phyloP scores from a whole-genome alignment of 2,329 filamentous ascomycete genomes.

The Xylaria arbuscula region DNA sequence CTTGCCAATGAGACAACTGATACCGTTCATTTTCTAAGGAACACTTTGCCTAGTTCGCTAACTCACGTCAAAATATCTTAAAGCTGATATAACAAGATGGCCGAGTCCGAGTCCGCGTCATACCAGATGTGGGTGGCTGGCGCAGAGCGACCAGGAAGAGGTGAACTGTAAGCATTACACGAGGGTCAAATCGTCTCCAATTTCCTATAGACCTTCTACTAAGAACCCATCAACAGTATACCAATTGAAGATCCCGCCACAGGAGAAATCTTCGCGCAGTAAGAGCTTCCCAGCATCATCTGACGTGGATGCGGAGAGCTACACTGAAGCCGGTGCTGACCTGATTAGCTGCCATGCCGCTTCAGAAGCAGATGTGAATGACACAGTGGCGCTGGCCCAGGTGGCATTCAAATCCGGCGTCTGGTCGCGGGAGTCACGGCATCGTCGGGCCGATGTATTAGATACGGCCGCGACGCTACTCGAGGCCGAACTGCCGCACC shows the following conservation, averaged over 20 bases:
- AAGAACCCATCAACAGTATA: conserved; percentile 53
- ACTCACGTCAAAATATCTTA: background rate
- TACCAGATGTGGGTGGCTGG: conserved; percentile 57
- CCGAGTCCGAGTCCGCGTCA: conserved; percentile 28
- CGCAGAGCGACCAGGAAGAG: conserved; percentile 54
- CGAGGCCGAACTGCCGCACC: conserved; percentile 60
- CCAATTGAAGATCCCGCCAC: conserved; percentile 65
- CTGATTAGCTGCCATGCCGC: conserved; percentile 59
- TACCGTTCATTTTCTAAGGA: background rate
- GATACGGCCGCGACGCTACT: conserved; percentile 69
- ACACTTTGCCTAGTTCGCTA: background rate
- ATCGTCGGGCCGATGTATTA: conserved; percentile 70
- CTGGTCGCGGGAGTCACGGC: conserved; percentile 68
- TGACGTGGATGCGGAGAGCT: background rate
- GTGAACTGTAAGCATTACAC: conserved; percentile 56
- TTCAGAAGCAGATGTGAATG: conserved; percentile 57
- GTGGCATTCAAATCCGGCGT: conserved; percentile 60
- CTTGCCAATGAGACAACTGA: background rate
- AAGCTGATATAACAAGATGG: conserved; percentile 30
- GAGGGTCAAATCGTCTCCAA: conserved; percentile 31
- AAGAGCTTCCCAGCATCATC: conserved; percentile 36
- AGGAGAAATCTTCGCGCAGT: conserved; percentile 63
- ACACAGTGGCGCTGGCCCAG: conserved; percentile 57
- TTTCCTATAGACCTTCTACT: background rate
- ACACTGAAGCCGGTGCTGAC: conserved; percentile 1